Conservation (phyloP, 345 rosid genomes). For the Xanthoceras sorbifolium region DNA sequence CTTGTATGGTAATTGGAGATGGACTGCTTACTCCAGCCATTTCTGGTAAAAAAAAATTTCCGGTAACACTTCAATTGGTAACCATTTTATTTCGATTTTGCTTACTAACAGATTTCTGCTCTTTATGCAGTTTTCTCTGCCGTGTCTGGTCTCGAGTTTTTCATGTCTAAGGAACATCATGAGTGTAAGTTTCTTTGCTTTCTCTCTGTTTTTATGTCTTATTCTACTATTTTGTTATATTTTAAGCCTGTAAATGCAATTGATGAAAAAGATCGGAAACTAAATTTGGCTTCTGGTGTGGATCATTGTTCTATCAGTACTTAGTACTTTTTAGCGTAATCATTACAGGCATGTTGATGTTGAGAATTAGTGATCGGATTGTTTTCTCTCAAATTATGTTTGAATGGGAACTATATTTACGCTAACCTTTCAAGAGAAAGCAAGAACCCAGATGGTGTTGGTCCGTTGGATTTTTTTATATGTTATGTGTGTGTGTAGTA, state of each 20-base stretch:
- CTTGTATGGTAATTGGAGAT: slow-evolving; percentile 99
- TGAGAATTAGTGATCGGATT: not conserved
- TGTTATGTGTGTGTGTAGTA: no score
- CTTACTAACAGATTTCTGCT: slow-evolving; percentile 14
- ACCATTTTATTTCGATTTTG: not conserved
- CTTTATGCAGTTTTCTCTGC: slow-evolving; percentile 79
- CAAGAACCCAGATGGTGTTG: not conserved
- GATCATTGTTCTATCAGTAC: not conserved
- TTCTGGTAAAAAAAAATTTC: slow-evolving; percentile 72
- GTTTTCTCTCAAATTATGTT: not conserved
- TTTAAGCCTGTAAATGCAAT: not conserved
- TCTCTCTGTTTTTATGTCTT: not conserved
- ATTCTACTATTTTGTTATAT: not conserved
- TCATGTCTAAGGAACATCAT: slow-evolving; percentile 89
- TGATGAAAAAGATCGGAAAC: not conserved
- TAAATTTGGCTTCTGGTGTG: not conserved
- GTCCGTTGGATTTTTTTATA: not conserved
- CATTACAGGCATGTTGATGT: not conserved
- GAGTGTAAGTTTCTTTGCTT: slow-evolving; percentile 62
- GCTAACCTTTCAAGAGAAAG: not conserved
- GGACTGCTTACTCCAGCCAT: slow-evolving; percentile 98
- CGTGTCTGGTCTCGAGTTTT: slow-evolving; percentile 94
- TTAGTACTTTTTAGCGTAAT: not conserved
- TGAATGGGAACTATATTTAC: not conserved
- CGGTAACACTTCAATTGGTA: not conserved